Evolutionary conservation across 192 early-diverging fungal genomes (phyloP).

Genomic region (Coemansia sp.): DNA sequence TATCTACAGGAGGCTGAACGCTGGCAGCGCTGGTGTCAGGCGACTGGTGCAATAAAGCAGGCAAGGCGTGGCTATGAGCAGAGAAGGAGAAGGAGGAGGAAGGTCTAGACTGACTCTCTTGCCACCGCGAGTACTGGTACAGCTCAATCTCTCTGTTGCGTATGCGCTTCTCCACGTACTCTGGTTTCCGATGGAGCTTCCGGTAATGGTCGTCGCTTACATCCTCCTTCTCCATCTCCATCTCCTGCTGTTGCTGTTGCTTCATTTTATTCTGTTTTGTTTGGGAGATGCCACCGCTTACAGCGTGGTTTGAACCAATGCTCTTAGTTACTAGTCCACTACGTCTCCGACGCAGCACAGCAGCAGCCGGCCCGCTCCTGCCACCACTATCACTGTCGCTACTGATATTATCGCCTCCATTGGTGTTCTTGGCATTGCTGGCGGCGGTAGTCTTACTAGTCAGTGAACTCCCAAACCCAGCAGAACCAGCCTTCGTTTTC

Average conservation of each 20-base stretch:
- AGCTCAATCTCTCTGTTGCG: conserved; percentile 52
- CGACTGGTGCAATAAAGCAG: too few relatives aligned
- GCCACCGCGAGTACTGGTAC: conserved; percentile 51
- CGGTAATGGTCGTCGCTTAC: conserved; percentile 36
- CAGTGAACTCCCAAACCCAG: neutral
- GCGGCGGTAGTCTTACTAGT: neutral
- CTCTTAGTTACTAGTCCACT: neutral
- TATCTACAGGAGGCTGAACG: neutral
- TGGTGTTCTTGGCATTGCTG: too few relatives aligned
- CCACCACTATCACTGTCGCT: neutral
- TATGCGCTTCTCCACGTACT: conserved; percentile 48
- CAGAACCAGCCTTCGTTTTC: neutral
- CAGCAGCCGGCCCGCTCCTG: conserved; percentile 19
- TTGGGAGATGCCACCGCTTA: neutral
- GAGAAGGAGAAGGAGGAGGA: too few relatives aligned
- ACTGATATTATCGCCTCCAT: neutral
- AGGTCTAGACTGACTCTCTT: conserved; percentile 23
- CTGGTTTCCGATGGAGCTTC: conserved; percentile 41
- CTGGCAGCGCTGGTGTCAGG: too few relatives aligned
- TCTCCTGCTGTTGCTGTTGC: neutral
- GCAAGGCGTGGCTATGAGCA: too few relatives aligned
- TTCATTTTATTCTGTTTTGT: neutral
- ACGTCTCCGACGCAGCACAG: conserved; percentile 31
- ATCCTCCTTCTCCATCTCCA: conserved; percentile 19
- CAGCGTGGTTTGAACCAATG: neutral